These are phyloP conservation scores for Sicyos edulis DNA, from an alignment of 306 rosid species.

Conservation along the genomic window DNA sequence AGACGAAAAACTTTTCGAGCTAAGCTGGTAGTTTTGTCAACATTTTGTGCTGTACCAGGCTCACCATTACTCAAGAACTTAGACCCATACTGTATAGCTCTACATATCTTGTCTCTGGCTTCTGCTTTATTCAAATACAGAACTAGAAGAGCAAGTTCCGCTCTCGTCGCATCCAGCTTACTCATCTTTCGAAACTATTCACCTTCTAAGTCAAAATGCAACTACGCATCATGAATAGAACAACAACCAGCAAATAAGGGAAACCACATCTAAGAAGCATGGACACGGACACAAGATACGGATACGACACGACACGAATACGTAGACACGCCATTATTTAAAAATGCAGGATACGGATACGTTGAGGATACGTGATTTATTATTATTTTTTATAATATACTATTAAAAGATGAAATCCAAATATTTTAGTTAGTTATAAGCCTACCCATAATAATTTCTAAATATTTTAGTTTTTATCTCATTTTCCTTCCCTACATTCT, in stretches of 20 bases:
- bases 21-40: slow-evolving; percentile 90
- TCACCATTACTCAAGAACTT: slow-evolving; percentile 87
- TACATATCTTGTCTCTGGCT: slow-evolving; percentile 96
- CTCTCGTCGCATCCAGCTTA: slow-evolving; percentile 79
- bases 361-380: too few species aligned
- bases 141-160: slow-evolving; percentile 81
- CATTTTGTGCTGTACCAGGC: slow-evolving; percentile 86
- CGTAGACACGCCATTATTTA: too few species aligned
- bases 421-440: too few species aligned
- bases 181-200: slow-evolving; percentile 49
- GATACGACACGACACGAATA: too few species aligned
- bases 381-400: too few species aligned
- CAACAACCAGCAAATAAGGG: neutral
- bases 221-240: neutral
- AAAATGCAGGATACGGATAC: too few species aligned
- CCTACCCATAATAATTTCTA: too few species aligned
- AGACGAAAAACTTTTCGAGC: slow-evolving; percentile 97
- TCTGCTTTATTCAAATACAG: slow-evolving; percentile 92
- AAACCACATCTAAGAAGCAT: too few species aligned
- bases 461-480: too few species aligned
- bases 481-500: too few species aligned
- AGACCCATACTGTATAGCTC: slow-evolving; percentile 96
- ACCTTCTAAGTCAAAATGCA: slow-evolving; percentile 18
- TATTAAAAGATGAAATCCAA: too few species aligned
- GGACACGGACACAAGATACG: too few species aligned